Evolutionary conservation across 805 yeast species (phyloP), one percentile per base, ranked within the genome.

Genomic region (Lachancea quebecensis): DNA sequence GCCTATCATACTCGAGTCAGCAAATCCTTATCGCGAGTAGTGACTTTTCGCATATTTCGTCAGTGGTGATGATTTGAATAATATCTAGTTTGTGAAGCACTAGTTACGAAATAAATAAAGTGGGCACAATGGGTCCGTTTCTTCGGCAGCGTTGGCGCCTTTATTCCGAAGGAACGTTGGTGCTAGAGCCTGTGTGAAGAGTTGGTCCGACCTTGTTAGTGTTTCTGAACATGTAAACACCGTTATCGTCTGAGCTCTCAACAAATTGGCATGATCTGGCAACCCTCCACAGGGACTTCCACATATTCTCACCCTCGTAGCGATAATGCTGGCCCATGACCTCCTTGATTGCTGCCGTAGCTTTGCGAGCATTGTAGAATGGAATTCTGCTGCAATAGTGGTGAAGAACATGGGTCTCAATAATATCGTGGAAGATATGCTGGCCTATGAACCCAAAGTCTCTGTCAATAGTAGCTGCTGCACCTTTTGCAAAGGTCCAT

Each of bases 401-500:
- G 69, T 86, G 95, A 56, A 83, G 73, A 43, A 86, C 95, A 63
- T 86, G 95, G 43, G 95, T 87, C 70, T 86, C 95, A 60, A 85
- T 85, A 59, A 86, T 86, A 63, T 84, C 95, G 67, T 86, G 95
- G 79, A 86, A 82, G 59, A 84, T 70, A 73, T 77, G 77, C 62
- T 76, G 71, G 47, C 95, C 95, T 50, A 83, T 71, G 61, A 85
- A 82, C 16, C 93, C 91, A 61, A 85, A 84, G 60, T 85, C 81
- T 61, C 95, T 74, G 67, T 86, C 95, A 51, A 86, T 79, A 45
- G 95, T 86, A 47, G 91, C 85, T 44, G 93, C 90, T 28, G 95
- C 95, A 54, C 95, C 95, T 60, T 90, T 77, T 41, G 89, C 89
- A 64, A 84, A 85, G 55, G 77, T 85, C 95, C 95, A 86, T 64